These are phyloP conservation scores for Microbotryum lychnidis-dioicae DNA, from an alignment of 1,284 basidiomycete species.

Conservation along the genomic window DNA sequence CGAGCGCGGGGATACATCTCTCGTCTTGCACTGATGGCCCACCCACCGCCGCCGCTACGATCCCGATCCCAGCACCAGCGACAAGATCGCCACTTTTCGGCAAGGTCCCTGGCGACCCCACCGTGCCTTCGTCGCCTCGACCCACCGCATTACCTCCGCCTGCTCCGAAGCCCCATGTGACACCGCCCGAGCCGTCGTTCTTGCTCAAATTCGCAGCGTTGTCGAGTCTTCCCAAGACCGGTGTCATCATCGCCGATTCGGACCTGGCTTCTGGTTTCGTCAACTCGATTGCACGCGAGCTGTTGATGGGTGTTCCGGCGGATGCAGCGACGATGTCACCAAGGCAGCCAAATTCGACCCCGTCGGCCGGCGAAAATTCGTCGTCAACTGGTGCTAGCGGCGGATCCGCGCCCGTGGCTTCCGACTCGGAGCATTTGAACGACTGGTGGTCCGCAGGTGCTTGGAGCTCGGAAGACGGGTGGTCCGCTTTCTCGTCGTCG, in stretches of 20 bases:
- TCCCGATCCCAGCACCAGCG: not conserved
- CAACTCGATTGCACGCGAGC: constrained; percentile 29
- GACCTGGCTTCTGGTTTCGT: constrained; percentile 30
- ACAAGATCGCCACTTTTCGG: not conserved
- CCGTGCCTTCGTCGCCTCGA: constrained; percentile 6
- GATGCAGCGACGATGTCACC: not conserved
- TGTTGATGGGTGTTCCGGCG: constrained; percentile 24
- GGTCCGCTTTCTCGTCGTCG: constrained; percentile 8
- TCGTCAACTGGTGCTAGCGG: too few relatives aligned
- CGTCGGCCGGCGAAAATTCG: not conserved
- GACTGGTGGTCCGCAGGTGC: constrained; percentile 16
- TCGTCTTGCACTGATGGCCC: not conserved
- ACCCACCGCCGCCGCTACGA: not conserved
- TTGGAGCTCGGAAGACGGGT: constrained; percentile 14
- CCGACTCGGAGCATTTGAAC: not conserved
- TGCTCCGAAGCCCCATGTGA: not conserved
- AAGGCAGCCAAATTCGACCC: not conserved
- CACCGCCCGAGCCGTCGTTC: constrained; percentile 7
- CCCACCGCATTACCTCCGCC: constrained; percentile 15
- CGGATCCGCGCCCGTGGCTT: not conserved
- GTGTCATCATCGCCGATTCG: constrained; percentile 24
- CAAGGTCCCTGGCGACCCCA: not conserved
- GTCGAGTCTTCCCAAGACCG: constrained; percentile 26
- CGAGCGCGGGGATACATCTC: constrained; percentile 21
- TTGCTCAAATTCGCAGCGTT: constrained; percentile 29